phyloP scores from a whole-genome alignment of 192 early-diverging fungal genomes.

The Gaertneriomyces semiglobifer region DNA sequence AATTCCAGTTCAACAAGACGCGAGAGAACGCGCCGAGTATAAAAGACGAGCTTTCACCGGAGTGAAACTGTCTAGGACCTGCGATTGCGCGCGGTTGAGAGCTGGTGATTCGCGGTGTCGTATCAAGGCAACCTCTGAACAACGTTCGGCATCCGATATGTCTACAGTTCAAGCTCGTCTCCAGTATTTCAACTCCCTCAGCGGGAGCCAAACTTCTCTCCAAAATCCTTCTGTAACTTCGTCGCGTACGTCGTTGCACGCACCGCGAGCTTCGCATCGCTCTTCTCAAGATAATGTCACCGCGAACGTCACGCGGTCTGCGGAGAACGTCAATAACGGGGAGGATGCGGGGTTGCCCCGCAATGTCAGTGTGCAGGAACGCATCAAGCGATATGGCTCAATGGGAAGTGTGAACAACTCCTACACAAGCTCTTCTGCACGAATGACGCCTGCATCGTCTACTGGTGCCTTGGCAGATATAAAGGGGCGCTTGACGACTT shows the following conservation, averaged over 20 bases:
- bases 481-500: neutral
- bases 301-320: neutral
- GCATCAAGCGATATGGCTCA: neutral
- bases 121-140: too few relatives aligned
- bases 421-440: too few relatives aligned
- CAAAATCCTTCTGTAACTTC: neutral
- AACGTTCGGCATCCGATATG: too few relatives aligned
- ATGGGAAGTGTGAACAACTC: too few relatives aligned
- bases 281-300: neutral
- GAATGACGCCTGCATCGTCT: too few relatives aligned
- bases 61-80: too few relatives aligned
- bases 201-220: constrained; percentile 1
- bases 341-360: neutral
- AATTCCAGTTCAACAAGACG: too few relatives aligned
- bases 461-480: too few relatives aligned
- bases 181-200: constrained; percentile 18
- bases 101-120: too few relatives aligned
- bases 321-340: neutral
- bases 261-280: neutral
- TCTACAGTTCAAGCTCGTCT: constrained; percentile 15
- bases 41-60: too few relatives aligned
- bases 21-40: too few relatives aligned
- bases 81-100: too few relatives aligned
- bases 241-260: neutral
- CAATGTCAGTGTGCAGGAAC: neutral